Conservation (phyloP, 139 green algal species). For the Tetratostichococcus sp. region DNA sequence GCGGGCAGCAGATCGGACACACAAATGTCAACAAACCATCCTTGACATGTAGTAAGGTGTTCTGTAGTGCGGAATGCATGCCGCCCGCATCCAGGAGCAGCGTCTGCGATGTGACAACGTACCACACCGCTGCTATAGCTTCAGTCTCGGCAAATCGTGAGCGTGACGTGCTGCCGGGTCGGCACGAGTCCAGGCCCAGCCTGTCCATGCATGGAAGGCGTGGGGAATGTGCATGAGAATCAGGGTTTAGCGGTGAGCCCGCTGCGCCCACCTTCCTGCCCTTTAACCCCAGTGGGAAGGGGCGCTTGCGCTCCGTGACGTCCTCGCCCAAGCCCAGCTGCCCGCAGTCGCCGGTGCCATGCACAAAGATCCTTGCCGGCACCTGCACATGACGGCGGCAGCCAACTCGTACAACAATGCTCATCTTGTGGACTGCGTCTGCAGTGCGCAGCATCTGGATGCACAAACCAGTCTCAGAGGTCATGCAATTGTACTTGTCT, state of each 20-base stretch:
- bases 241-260: neutral
- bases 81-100: conserved; percentile 69
- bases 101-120: too few species aligned
- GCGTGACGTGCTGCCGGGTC: neutral
- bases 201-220: too few species aligned
- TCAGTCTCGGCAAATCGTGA: neutral
- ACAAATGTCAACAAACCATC: too few species aligned
- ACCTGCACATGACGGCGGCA: conserved; percentile 34
- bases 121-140: too few species aligned
- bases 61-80: conserved; percentile 92
- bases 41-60: too few species aligned
- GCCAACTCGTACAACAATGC: too few species aligned
- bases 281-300: conserved; percentile 24
- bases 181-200: too few species aligned
- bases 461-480: too few species aligned
- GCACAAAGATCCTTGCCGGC: conserved; percentile 40
- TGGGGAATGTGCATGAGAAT: too few species aligned
- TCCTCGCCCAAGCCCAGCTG: conserved; percentile 65
- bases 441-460: too few species aligned
- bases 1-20: neutral
- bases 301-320: conserved; percentile 39
- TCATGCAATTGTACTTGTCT: too few species aligned
- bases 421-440: too few species aligned
- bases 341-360: conserved; percentile 57
- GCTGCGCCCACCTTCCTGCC: conserved; percentile 14